phyloP scores from a whole-genome alignment of 345 rosid species.

The thale cress (Arabidopsis thaliana) region TAIR10.1 NC_003070.9:268001-268500 shows the following conservation, averaged over 20 bases:
- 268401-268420: slow-evolving; percentile 7
- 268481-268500: slow-evolving; percentile 82
- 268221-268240: slow-evolving; percentile 55
- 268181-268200: slow-evolving; percentile 37
- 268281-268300: slow-evolving; percentile 47
- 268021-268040: slow-evolving; percentile 41
- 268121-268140: slow-evolving; percentile 28
- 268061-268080: slow-evolving; percentile 24
- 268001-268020: background rate
- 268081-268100: slow-evolving; percentile 42
- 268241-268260: slow-evolving; percentile 63
- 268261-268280: slow-evolving; percentile 34
- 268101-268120: slow-evolving; percentile 40
- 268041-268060: slow-evolving; percentile 46
- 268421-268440: background rate
- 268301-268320: slow-evolving; percentile 57
- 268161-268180: slow-evolving; percentile 69
- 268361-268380: background rate
- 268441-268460: no score
- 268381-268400: slow-evolving; percentile 9
- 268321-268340: slow-evolving; percentile 61
- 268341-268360: background rate
- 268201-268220: slow-evolving; percentile 45
- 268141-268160: slow-evolving; percentile 65
- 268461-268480: slow-evolving; percentile 40